Conservation (phyloP, 2,329 filamentous ascomycete species). For the Pseudogymnoascus sp. region DNA sequence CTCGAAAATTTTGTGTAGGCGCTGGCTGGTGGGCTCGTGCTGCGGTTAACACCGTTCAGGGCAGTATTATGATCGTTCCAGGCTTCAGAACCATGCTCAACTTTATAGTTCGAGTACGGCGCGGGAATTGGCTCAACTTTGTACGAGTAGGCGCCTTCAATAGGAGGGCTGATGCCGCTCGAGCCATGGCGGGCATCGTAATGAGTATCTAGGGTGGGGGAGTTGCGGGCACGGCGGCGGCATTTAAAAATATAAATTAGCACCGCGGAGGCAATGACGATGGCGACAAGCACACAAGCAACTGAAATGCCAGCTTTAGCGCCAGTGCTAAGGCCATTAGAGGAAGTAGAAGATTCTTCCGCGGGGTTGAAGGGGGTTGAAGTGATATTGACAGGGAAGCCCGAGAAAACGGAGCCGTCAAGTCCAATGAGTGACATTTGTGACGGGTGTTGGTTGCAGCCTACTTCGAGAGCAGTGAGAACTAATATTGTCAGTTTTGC, state of each 20-base stretch:
- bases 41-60: neutral
- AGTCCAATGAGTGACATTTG: constrained; percentile 21
- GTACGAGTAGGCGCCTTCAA: constrained; percentile 19
- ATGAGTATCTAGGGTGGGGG: constrained; percentile 15
- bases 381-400: constrained; percentile 19
- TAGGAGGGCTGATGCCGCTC: constrained; percentile 22
- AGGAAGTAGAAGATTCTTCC: constrained; percentile 17
- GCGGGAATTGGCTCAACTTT: neutral
- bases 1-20: constrained; percentile 2
- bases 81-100: neutral
- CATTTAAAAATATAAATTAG: constrained; percentile 20
- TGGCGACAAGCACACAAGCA: constrained; percentile 14
- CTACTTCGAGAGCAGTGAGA: constrained; percentile 44
- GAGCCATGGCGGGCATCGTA: constrained; percentile 23
- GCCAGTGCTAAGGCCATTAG: constrained; percentile 16
- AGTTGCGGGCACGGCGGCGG: neutral
- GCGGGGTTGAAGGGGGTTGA: constrained; percentile 32
- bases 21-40: neutral
- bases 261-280: constrained; percentile 15
- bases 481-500: constrained; percentile 28
- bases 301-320: constrained; percentile 24
- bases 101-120: constrained; percentile 3
- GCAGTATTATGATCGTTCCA: neutral
- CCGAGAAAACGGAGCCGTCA: constrained; percentile 23
- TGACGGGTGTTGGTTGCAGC: constrained; percentile 45